phyloP scores from a whole-genome alignment of 2,329 filamentous ascomycete species.

The Talaromyces sp. region DNA sequence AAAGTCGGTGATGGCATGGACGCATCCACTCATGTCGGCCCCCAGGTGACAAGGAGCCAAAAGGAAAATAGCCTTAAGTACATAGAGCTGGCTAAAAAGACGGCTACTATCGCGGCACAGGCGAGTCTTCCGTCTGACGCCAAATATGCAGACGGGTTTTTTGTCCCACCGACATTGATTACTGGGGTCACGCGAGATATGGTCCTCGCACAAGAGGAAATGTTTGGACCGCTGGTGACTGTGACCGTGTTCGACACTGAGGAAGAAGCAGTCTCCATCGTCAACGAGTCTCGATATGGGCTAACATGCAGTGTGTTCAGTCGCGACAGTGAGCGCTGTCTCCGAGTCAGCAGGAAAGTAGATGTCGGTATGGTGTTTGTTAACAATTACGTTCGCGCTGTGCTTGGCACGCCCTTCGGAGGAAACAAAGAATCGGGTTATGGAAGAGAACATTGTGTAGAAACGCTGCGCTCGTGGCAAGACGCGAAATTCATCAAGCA shows the following conservation, averaged over 20 bases:
- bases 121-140: neutral
- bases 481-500: too few relatives aligned
- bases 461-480: too few relatives aligned
- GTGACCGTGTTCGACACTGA: slow-evolving; percentile 24
- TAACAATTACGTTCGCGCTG: slow-evolving; percentile 4
- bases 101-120: neutral
- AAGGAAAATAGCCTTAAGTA: too few relatives aligned
- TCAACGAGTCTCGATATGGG: slow-evolving; percentile 29
- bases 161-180: slow-evolving; percentile 25
- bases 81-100: too few relatives aligned
- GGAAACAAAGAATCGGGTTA: slow-evolving; percentile 13
- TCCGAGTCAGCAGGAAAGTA: slow-evolving; percentile 38
- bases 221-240: slow-evolving; percentile 31
- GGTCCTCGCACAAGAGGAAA: slow-evolving; percentile 25
- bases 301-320: slow-evolving; percentile 28
- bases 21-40: neutral
- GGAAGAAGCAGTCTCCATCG: slow-evolving; percentile 21
- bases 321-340: neutral
- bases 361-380: slow-evolving; percentile 13
- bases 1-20: too few relatives aligned
- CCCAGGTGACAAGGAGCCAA: neutral
- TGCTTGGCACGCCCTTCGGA: slow-evolving; percentile 11
- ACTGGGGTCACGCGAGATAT: slow-evolving; percentile 18
- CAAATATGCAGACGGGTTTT: slow-evolving; percentile 15
- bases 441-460: slow-evolving; percentile 8